Percentiles rank a stretch among this genome's conserved stretches.
Conservation (phyloP, 2,329 filamentous ascomycete species). For the Samsoniella hepiali region DNA sequence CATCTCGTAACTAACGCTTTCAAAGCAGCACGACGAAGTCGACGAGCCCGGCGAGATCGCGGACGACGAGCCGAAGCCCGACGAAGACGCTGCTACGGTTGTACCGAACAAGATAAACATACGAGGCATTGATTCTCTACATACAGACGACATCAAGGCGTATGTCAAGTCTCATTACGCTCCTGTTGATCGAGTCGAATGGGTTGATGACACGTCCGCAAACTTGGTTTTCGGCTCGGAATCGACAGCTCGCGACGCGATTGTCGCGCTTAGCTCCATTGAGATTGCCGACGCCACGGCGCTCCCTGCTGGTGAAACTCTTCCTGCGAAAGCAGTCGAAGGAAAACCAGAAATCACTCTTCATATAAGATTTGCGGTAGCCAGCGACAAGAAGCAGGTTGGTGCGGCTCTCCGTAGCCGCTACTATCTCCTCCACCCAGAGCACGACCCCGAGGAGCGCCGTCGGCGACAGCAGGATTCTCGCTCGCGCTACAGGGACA, state of each 20-base stretch:
- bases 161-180: slow-evolving; percentile 70
- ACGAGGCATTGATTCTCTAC: slow-evolving; percentile 76
- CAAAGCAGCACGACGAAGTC: slow-evolving; percentile 35
- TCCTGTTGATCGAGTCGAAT: slow-evolving; percentile 67
- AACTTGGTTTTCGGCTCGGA: slow-evolving; percentile 74
- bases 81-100: slow-evolving; percentile 25
- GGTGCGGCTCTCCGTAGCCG: slow-evolving; percentile 78
- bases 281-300: slow-evolving; percentile 52
- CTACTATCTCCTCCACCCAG: slow-evolving; percentile 89
- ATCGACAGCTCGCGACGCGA: slow-evolving; percentile 49
- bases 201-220: slow-evolving; percentile 90
- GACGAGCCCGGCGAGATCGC: slow-evolving; percentile 39
- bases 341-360: slow-evolving; percentile 67
- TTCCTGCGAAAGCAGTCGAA: slow-evolving; percentile 67
- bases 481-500: slow-evolving; percentile 62
- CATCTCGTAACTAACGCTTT: neutral
- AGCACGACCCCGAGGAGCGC: slow-evolving; percentile 77
- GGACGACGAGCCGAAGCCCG: slow-evolving; percentile 31
- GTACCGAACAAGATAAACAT: slow-evolving; percentile 69
- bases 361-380: slow-evolving; percentile 68
- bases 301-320: slow-evolving; percentile 58
- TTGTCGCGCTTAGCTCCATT: slow-evolving; percentile 50
- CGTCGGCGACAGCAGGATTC: slow-evolving; percentile 55
- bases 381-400: slow-evolving; percentile 73
- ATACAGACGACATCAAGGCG: slow-evolving; percentile 72